Base-by-base conservation (phyloP, 371 early-diverging fungal genomes). In the Cokeromyces recurvatus region DNA sequence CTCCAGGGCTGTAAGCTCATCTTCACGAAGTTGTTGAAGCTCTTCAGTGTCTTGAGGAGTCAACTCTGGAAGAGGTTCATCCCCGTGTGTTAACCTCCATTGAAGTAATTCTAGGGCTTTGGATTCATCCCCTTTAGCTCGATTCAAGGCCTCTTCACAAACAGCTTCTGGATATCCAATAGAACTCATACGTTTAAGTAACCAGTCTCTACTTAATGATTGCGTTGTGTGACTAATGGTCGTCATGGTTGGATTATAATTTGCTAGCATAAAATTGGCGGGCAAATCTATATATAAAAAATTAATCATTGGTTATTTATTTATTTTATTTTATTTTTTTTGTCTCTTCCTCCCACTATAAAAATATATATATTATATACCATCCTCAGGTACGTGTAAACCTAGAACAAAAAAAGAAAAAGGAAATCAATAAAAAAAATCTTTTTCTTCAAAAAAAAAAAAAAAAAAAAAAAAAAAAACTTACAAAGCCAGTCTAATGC, bases 401-500 rank as follows among this genome's bases (percentile, higher is more conserved):
- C 82, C 82, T 81, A n/a, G n/a, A n/a, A n/a, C n/a, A n/a, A n/a
- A n/a, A n/a, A n/a, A n/a, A n/a, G n/a, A n/a, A n/a, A n/a, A n/a
- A n/a, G n/a, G n/a, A n/a, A n/a, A n/a, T n/a, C n/a, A n/a, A n/a
- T n/a, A n/a, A n/a, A n/a, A n/a, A n/a, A n/a, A n/a, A n/a, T n/a
- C n/a, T 4, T 34, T n/a, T 9, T 14, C 9, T 34, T 14, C 14
- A 4, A 4, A 15, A 9, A 34, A 29, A 24, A 42, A 29, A 42
- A 17, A 3, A 14, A 5, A 12, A n/a, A n/a, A n/a, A n/a, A n/a
- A n/a, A n/a, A n/a, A n/a, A n/a, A n/a, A 20, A 2, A 65, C 78
- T 68, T 74, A 78, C 89, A 87, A n/a, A 93, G 71, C 94, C 94
- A 93, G 48, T 92, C 89, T n/a, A 92, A 57, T 1, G 87, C 85